phyloP scores from a whole-genome alignment of 441 rosid genomes.

The Corymbia citriodora region DNA sequence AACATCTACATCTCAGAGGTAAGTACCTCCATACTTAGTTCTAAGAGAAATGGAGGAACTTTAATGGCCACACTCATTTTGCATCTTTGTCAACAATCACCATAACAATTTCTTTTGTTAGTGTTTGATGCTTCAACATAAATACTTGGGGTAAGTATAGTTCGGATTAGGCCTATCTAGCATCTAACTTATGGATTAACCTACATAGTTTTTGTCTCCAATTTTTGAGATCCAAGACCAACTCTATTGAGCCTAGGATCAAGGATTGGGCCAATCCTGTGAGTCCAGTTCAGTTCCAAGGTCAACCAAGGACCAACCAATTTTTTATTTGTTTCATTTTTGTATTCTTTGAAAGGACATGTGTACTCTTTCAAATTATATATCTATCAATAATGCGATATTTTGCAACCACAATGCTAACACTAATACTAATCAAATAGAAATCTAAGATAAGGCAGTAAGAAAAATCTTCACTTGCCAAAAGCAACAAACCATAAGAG shows the following conservation, averaged over 20 bases:
- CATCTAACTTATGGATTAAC: neutral
- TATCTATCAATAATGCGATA: no score
- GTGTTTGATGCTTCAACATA: no score
- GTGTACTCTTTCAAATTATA: neutral
- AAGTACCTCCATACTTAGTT: neutral
- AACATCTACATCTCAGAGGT: neutral
- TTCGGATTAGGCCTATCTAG: fast-evolving
- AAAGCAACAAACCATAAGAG: no score
- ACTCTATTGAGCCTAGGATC: neutral
- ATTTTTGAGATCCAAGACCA: neutral
- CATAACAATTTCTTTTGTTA: no score
- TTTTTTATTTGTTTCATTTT: neutral
- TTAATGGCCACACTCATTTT: no score
- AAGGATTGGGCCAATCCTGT: fast-evolving
- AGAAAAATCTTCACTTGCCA: no score
- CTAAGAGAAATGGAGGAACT: no score
- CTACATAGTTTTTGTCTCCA: fast-evolving
- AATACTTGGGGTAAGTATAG: neutral
- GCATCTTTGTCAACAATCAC: no score
- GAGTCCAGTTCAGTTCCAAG: no score
- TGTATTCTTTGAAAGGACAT: neutral
- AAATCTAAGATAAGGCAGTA: no score
- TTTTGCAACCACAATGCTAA: neutral
- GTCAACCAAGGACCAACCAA: neutral
- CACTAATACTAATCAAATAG: neutral